Percentiles rank a stretch among this genome's conserved stretches.
Conservation (phyloP, 345 rosid genomes). For the Eucalyptus regnans region DNA sequence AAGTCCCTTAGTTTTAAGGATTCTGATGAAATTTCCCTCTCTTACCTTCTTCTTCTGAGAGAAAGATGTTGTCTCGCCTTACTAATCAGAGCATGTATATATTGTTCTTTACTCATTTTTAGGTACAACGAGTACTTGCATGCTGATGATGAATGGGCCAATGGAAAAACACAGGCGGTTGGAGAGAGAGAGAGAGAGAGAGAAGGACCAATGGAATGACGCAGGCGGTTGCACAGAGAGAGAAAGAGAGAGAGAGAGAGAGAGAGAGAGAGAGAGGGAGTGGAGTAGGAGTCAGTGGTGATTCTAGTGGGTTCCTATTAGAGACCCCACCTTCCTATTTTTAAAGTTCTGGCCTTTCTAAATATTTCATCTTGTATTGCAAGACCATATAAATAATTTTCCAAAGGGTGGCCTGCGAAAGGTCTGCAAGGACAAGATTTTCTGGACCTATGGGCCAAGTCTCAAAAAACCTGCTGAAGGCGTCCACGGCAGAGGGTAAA, state of each 20-base stretch:
- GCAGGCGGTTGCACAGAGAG: not conserved
- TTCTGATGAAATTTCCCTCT: not conserved
- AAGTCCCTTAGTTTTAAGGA: not conserved
- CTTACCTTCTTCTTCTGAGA: not conserved
- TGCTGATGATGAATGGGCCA: conserved; percentile 39
- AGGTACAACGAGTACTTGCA: conserved; percentile 13
- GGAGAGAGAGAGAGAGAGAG: conserved; percentile 15
- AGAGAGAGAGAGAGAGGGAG: not conserved
- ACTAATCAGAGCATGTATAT: not conserved
- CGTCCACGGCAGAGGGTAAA: not conserved
- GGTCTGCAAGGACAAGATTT: conserved; percentile 44
- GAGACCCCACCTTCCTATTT: conserved; percentile 20
- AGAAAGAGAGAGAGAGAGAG: not conserved
- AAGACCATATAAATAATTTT: not conserved
- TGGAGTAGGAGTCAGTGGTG: conserved; percentile 63
- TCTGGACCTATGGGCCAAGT: conserved; percentile 15
- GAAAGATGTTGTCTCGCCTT: not conserved
- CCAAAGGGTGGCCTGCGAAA: not conserved
- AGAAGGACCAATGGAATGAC: not conserved
- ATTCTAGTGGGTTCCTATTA: conserved; percentile 61
- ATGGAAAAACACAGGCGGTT: conserved; percentile 75
- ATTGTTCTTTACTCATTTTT: not conserved
- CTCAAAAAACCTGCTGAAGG: not conserved
- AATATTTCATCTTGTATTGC: not conserved
- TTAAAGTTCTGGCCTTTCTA: not conserved